Conservation (phyloP, 768 basidiomycete species). For the Mycena belliarum region DNA sequence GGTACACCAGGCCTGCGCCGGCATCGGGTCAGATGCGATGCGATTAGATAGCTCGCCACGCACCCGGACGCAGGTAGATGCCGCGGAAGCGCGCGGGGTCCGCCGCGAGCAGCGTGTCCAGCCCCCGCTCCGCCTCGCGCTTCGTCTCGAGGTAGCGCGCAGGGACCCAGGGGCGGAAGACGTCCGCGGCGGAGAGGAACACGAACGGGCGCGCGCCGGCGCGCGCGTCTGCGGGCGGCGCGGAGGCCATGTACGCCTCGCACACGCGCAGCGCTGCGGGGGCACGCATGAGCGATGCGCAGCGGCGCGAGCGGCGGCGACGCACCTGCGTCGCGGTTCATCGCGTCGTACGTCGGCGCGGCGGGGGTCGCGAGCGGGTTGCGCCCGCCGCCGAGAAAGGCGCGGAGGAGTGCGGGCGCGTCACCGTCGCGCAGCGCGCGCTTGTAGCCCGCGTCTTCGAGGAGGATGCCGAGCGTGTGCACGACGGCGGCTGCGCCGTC, state of each 20-base stretch:
- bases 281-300: slow-evolving; percentile 6
- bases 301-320: slow-evolving; percentile 18
- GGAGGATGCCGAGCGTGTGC: slow-evolving; percentile 89
- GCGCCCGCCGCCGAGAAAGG: slow-evolving; percentile 43
- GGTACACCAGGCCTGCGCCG: slow-evolving; percentile 85
- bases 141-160: slow-evolving; percentile 92
- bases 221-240: slow-evolving; percentile 28
- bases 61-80: slow-evolving; percentile 89
- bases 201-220: slow-evolving; percentile 67
- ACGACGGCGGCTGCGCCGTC: slow-evolving; percentile 75
- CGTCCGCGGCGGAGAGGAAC: slow-evolving; percentile 93
- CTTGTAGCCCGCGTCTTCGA: slow-evolving; percentile 86
- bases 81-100: slow-evolving; percentile 54
- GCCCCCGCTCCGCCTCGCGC: slow-evolving; percentile 79
- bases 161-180: slow-evolving; percentile 85
- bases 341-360: slow-evolving; percentile 62
- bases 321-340: slow-evolving; percentile 92
- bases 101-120: slow-evolving; percentile 52
- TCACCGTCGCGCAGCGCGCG: slow-evolving; percentile 61
- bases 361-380: slow-evolving; percentile 63
- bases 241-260: slow-evolving; percentile 65
- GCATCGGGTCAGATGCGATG: not conserved
- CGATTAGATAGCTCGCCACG: slow-evolving; percentile 28
- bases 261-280: slow-evolving; percentile 70
- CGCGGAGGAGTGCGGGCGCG: slow-evolving; percentile 49